Evolutionary conservation across 352 stramenopile species (phyloP), one percentile per base, ranked within the genome.

Genomic region (Pythium aristosporum): DNA sequence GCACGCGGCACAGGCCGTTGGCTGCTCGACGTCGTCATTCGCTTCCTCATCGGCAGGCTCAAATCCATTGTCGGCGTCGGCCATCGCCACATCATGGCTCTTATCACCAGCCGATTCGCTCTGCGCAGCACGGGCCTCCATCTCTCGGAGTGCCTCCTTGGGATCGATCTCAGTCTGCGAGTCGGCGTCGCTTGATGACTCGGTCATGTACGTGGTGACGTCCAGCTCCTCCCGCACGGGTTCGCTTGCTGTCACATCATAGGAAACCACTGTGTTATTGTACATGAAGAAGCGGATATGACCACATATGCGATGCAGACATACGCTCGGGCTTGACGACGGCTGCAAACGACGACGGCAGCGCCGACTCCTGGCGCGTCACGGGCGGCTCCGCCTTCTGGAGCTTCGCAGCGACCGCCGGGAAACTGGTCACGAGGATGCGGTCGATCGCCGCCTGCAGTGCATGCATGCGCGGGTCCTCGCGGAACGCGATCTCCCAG

Each of bases 111-210:
- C 5, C 42, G 54, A 48, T 15, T 21, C 13, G 9, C 71, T 2
- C 13, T 48, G 6, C 7, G 68, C 32, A 50, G 52, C 64, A 2
- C 28, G 21, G 12, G 20, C 12, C 16, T 87, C 81, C 71, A 90
- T 80, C 58, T 88, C 79, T 30, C 71, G 81, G 15, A 90, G 68
- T 51, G 83, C 79, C 50, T 90, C 77, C 71, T 84, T 85, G 11
- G 79, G 79, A 61, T 90, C 75, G 20, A 90, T 65, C 55, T 90
- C 80, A 0, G 60, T 58, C 37, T 67, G 47, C 16, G 44, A 71
- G 30, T 87, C 80, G 9, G 72, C 32, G 30, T 89, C 80, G 30
- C 74, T 87, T n/a, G 51, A 86, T n/a, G 71, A 78, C 36, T 82
- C 76, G 63, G 63, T 83, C 61, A 57, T 23, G 39, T 69, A 70